Evolutionary conservation across 2,329 filamentous ascomycete genomes (phyloP), one percentile per base, ranked within the genome.

Genomic region (Aureobasidium namibiae): DNA sequence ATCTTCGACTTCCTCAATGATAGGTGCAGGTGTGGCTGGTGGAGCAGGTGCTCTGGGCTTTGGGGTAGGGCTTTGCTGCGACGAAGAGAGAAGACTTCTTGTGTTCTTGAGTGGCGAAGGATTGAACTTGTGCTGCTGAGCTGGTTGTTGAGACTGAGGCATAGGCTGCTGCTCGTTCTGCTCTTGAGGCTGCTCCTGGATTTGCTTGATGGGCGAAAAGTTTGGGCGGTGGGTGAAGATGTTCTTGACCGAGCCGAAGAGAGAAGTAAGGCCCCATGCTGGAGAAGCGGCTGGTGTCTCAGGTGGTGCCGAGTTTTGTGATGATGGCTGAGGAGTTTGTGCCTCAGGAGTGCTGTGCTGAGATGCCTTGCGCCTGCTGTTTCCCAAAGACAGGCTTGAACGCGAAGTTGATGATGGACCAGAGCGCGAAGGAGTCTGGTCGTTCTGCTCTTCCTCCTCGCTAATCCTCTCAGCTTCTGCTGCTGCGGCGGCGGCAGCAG

Each of bases 181-280:
- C 23, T 39, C 54, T 24, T 42, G 39, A 23, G 39, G 24, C 52
- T 44, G 39, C 13, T 44, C 18, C 10, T 36, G 16, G 21, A 23
- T 23, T 21, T 39, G 54, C 34, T 57, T 46, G 31, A n/a, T 10
- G 33, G 54, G 54, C 23, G 54, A 57, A 4, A 57, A 21, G 33
- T 16, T 57, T 33, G 54, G 54, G 21, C 41, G 41, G 54, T 48
- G 29, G 3, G 54, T 14, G 33, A 57, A 57, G 42, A 57, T 57
- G 23, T 31, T 48, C 23, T 34, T 57, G 14, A 57, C 54, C 16
- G 54, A 57, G 42, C 54, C 54, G n/a, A 57, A 57, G 13, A 57
- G 54, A 11, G 54, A 57, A 29, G 42, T 29, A 18, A 57, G 33
- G 16, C 54, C 54, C 54, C 54, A 57, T 39, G 54, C 45, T 57